Base-by-base conservation (phyloP, 768 basidiomycete species). In the Suillus hirtellus region DNA sequence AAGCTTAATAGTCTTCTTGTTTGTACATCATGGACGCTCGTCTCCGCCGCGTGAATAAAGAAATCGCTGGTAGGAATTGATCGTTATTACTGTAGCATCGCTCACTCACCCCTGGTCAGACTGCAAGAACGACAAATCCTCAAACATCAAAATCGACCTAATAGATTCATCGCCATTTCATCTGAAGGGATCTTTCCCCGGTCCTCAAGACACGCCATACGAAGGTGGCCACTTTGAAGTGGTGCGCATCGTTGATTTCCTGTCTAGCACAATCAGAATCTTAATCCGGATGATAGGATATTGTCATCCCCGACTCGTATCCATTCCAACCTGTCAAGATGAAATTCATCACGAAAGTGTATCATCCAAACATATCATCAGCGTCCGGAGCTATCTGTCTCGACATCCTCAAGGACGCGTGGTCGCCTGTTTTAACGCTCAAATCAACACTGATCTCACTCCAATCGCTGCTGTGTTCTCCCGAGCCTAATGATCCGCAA, bases 341-440 rank as follows among this genome's bases (percentile, higher is more conserved):
- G 94, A 96, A 95, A 75, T 98, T 99, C 78, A 88, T 96, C 65
- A 99, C 96, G 43, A 95, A 95, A 75, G 90, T 96, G 35, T 97
- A 95, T 73, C 95, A 99, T 74, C 96, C 96, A 3, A 99, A 99
- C 71, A 83, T 99, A 46, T 96, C 95, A 21, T 96, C 93, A 27
- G 92, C 90, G 40, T 94, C 92, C 2, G 96, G 96, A 56, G 95
- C 93, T 52, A 98, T 98, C 78, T 98, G 95, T 76, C 87, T 95
- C 62, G 93, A 95, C 77, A 91, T 89, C 74, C 81, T 76, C 38
- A 86, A 89, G 72, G 95, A 97, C 70, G 92, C 92, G n/a, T 96
- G 93, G 93, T 92, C 89, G 8, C 93, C 95, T 52, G 95, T 98
- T 38, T 85, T 97, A 63, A 97, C 96, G 2, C 89, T 99, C 72